phyloP scores from a whole-genome alignment of 2,329 filamentous ascomycete genomes.

The Nemania serpens region DNA sequence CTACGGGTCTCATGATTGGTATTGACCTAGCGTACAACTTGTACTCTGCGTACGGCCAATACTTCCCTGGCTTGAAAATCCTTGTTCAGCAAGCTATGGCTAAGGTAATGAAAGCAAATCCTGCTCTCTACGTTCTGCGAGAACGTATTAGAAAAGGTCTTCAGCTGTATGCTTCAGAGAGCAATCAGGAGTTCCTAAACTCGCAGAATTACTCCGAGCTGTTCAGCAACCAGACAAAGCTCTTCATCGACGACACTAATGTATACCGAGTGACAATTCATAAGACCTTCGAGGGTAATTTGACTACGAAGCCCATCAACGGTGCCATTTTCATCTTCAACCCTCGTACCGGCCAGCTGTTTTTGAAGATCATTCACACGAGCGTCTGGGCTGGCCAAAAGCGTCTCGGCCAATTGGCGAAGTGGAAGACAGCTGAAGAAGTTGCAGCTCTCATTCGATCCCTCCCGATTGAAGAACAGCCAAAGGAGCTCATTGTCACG shows the following conservation, averaged over 20 bases:
- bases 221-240: slow-evolving; percentile 98
- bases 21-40: slow-evolving; percentile 98
- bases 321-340: slow-evolving; percentile 99
- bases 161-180: slow-evolving; percentile 96
- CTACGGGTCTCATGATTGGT: slow-evolving; percentile 95
- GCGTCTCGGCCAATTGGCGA: slow-evolving; percentile 95
- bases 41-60: slow-evolving; percentile 97
- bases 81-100: slow-evolving; percentile 98
- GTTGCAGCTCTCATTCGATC: slow-evolving; percentile 96
- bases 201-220: slow-evolving; percentile 99
- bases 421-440: slow-evolving; percentile 99
- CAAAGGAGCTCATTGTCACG: slow-evolving; percentile 97
- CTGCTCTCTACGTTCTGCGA: slow-evolving; percentile 90
- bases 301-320: slow-evolving; percentile 99
- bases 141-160: slow-evolving; percentile 98
- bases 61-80: slow-evolving; percentile 96
- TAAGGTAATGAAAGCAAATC: slow-evolving; percentile 99
- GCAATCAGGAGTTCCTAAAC: slow-evolving; percentile 98
- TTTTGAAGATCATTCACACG: slow-evolving; percentile 99
- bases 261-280: slow-evolving; percentile 99
- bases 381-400: slow-evolving; percentile 99
- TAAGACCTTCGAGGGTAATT: slow-evolving; percentile 98
- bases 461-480: slow-evolving; percentile 94
- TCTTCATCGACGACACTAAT: slow-evolving; percentile 99
- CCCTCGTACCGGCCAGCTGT: slow-evolving; percentile 94